Percentiles rank a stretch among this genome's conserved stretches.
Evolutionary conservation across 352 stramenopile species (phyloP).

Genomic region (Globisporangium rhizosaccharum): DNA sequence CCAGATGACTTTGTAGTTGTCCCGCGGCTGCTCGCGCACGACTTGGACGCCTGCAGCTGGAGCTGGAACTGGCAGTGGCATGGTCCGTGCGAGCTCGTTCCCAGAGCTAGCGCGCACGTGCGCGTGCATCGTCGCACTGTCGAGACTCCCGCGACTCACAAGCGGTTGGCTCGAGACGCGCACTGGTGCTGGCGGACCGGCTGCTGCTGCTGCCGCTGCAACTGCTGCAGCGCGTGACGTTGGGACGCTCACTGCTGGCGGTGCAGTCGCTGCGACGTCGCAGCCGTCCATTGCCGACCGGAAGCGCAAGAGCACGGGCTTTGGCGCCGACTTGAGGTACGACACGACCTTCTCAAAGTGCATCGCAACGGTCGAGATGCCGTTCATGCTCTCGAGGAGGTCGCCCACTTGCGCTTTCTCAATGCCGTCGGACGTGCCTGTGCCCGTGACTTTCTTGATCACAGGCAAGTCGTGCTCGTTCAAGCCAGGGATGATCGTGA

Average conservation of each 20-base stretch:
- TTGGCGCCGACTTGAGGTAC: conserved; percentile 76
- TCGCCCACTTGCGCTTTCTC: conserved; percentile 80
- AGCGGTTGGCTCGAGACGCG: conserved; percentile 6
- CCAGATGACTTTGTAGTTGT: conserved; percentile 82
- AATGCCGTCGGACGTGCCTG: conserved; percentile 68
- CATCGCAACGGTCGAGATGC: conserved; percentile 55
- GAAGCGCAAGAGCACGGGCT: conserved; percentile 72
- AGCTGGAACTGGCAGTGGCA: conserved; percentile 14
- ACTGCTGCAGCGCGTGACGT: conserved; percentile 8
- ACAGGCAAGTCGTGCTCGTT: conserved; percentile 75
- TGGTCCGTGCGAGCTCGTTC: conserved; percentile 18
- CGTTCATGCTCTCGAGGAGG: conserved; percentile 80
- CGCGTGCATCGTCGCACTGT: conserved; percentile 6
- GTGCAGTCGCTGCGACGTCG: conserved; percentile 10
- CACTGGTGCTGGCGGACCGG: neutral
- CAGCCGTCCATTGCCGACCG: conserved; percentile 39
- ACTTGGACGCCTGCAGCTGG: neutral
- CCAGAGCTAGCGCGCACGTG: neutral
- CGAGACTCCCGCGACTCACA: conserved; percentile 8
- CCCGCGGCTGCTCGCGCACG: conserved; percentile 8
- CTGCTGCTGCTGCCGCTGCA: neutral
- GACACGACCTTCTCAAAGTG: conserved; percentile 80
- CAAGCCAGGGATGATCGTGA: conserved; percentile 83
- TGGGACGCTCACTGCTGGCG: conserved; percentile 14
- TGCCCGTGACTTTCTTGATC: conserved; percentile 87